These are phyloP conservation scores for Myochromella boudieri DNA, from an alignment of 768 basidiomycete species.

Conservation along the genomic window DNA sequence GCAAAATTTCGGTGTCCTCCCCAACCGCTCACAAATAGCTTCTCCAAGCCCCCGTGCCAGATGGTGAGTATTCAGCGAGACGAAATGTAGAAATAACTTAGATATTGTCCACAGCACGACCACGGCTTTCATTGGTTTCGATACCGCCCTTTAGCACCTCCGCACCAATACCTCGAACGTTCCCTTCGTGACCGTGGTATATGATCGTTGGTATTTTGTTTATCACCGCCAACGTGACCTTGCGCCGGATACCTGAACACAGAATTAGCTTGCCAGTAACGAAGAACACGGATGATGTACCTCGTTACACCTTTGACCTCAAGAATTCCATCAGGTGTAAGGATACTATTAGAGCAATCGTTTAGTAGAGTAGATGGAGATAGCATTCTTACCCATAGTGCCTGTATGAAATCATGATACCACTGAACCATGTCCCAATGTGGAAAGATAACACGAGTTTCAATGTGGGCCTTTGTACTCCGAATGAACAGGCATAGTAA, in stretches of 20 bases:
- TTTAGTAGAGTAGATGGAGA: no score
- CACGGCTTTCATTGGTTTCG: no score
- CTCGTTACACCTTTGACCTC: slow-evolving; percentile 45
- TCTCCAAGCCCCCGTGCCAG: no score
- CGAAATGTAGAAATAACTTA: no score
- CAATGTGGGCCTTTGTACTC: slow-evolving; percentile 6
- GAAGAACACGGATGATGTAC: slow-evolving; percentile 15
- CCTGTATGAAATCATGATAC: slow-evolving; percentile 46
- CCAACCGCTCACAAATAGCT: no score
- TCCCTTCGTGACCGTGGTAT: slow-evolving; percentile 44
- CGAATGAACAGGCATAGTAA: slow-evolving; percentile 22
- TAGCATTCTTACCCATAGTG: slow-evolving; percentile 38
- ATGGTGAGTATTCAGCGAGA: no score
- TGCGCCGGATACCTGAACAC: slow-evolving; percentile 47
- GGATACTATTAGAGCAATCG: slow-evolving; percentile 23
- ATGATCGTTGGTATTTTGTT: slow-evolving; percentile 49
- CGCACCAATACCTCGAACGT: slow-evolving; percentile 43
- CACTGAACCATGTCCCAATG: slow-evolving; percentile 51
- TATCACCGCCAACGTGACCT: slow-evolving; percentile 43
- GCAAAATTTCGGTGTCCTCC: no score
- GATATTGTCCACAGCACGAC: no score
- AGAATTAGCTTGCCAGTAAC: background rate
- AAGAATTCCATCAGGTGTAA: slow-evolving; percentile 36
- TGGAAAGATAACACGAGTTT: no score
- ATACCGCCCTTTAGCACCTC: slow-evolving; percentile 42